These are phyloP conservation scores for Vigna angularis DNA, from an alignment of 306 rosid species.

Conservation along the genomic window DNA sequence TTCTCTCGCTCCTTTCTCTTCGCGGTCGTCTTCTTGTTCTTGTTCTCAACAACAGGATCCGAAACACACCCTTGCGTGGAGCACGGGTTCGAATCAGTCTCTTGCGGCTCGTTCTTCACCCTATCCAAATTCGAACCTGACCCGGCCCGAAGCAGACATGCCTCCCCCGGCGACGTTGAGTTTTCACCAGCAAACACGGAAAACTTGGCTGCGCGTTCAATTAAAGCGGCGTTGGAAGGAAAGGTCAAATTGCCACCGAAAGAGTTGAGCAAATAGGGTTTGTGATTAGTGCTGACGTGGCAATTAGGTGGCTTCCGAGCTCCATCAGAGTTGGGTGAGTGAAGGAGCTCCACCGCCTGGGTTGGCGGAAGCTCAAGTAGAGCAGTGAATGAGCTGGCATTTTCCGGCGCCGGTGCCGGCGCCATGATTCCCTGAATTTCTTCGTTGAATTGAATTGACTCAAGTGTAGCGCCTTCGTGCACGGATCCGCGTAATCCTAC, in stretches of 20 bases:
- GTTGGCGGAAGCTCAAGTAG: conserved; percentile 89
- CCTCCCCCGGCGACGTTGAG: conserved; percentile 59
- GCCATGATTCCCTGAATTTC: conserved; percentile 81
- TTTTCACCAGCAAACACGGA: conserved; percentile 67
- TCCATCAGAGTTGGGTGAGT: conserved; percentile 57
- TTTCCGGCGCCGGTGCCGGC: conserved; percentile 72
- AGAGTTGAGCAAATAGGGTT: conserved; percentile 52
- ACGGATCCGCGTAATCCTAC: conserved; percentile 62
- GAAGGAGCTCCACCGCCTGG: conserved; percentile 87
- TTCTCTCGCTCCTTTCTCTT: conserved; percentile 96
- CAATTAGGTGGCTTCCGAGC: conserved; percentile 34
- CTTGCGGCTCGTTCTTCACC: conserved; percentile 88
- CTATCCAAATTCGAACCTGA: conserved; percentile 60
- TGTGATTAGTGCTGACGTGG: conserved; percentile 43
- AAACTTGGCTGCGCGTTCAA: conserved; percentile 75
- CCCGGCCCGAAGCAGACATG: conserved; percentile 45
- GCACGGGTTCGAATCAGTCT: conserved; percentile 74
- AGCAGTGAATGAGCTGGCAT: conserved; percentile 85
- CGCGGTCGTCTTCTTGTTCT: conserved; percentile 57
- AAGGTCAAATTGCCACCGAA: conserved; percentile 59
- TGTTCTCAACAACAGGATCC: conserved; percentile 61
- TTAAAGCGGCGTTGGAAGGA: conserved; percentile 59
- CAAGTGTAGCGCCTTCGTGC: conserved; percentile 59
- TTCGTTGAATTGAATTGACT: conserved; percentile 83
- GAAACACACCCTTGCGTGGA: conserved; percentile 58